Base-by-base conservation (phyloP, 352 stramenopile genomes). In the Globisporangium cystogenes region DNA sequence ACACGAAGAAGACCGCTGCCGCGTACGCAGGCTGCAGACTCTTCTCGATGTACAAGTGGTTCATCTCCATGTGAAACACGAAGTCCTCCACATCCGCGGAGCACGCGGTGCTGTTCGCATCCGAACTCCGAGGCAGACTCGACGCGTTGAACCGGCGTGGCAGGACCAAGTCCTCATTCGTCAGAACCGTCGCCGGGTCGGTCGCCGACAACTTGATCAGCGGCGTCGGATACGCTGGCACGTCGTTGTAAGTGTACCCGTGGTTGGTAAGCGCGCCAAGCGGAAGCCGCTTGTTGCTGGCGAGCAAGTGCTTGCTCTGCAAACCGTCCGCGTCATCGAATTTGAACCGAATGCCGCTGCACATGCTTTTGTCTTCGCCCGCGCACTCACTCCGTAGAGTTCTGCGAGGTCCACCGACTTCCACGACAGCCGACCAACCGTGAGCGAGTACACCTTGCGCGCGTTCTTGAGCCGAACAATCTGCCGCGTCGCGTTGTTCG, bases 1-100 rank as follows among this genome's bases (percentile, higher is more conserved):
- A 74, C 16, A 82, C 45, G 68, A 70, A 84, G 55, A 78, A 76
- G 7, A 77, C n/a, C 4, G 63, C 68, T 0, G 74, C 70, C 29
- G 59, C 54, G 43, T 74, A 79, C 6, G 74, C 68, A 15, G 74
- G 74, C 18, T 67, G 60, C 3, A 84, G 51, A 18, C 66, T 65
- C 24, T 49, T 48, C 26, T 82, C 74, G 1, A 72, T 80, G 53
- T 72, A 78, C 48, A 79, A 29, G n/a, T 75, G 70, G 16, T 57
- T 67, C 16, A 53, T 62, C 51, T 84, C 63, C 3, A 84, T 56
- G 20, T 35, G 27, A 11, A 40, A 44, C 10, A 51, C 16, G 14
- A 41, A 46, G 12, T 29, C n/a, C 33, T 60, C 58, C 0, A 45
- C 14, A 3, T 51, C 8, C 1, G 40, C n/a, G 12, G 51, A 51